These are phyloP conservation scores for Heliosperma pusillum DNA, from an alignment of 148 eudicot species.

Conservation along the genomic window DNA sequence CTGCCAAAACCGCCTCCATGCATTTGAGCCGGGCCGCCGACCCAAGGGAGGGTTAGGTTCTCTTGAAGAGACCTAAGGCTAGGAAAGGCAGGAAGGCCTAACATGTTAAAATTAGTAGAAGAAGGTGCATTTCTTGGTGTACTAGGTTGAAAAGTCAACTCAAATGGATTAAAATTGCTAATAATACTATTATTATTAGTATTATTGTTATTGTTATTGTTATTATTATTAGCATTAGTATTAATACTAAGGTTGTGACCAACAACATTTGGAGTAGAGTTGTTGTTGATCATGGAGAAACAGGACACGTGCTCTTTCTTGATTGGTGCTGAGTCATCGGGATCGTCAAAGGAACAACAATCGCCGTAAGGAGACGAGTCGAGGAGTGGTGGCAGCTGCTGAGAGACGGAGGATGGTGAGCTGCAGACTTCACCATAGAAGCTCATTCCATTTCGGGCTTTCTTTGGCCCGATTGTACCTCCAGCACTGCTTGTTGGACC, in stretches of 20 bases:
- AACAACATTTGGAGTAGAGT: constrained; percentile 16
- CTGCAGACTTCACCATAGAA: constrained; percentile 45
- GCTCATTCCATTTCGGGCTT: constrained; percentile 7
- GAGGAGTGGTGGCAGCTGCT: constrained; percentile 64
- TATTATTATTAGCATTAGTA: not conserved
- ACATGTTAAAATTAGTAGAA: not conserved
- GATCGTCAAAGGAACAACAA: constrained; percentile 44
- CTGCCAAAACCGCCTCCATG: not conserved
- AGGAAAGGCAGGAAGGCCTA: constrained; percentile 45
- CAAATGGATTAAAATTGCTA: constrained; percentile 32
- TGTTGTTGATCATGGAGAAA: constrained; percentile 55
- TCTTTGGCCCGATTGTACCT: constrained; percentile 8
- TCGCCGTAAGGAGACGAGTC: constrained; percentile 48
- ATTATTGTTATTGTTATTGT: not conserved
- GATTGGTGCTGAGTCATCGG: constrained; percentile 20
- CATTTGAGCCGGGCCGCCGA: constrained; percentile 8
- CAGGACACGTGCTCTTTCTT: constrained; percentile 87
- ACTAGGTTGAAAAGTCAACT: constrained; percentile 25
- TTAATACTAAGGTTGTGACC: not conserved
- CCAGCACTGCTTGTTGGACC: constrained; percentile 19
- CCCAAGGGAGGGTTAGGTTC: constrained; percentile 30
- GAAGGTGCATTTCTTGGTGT: constrained; percentile 6
- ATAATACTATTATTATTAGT: constrained; percentile 7
- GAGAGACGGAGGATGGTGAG: constrained; percentile 47
- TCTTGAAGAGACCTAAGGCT: constrained; percentile 66